Percentiles rank a stretch among this genome's conserved stretches.
Conservation (phyloP, 2,329 filamentous ascomycete species). For the Grosmannia penicillata region DNA sequence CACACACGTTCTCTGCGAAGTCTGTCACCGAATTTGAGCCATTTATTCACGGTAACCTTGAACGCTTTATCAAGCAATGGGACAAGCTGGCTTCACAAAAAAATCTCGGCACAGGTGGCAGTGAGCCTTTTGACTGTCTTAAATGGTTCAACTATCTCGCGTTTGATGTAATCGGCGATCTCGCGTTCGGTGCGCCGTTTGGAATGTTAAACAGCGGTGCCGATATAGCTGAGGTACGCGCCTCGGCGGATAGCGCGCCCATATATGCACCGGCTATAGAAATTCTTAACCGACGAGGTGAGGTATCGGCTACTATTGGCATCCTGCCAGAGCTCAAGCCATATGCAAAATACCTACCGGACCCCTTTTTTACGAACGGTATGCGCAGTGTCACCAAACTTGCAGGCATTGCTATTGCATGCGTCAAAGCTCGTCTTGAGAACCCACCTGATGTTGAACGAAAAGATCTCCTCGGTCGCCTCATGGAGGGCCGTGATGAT, state of each 20-base stretch:
- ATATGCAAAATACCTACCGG: conserved; percentile 66
- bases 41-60: conserved; percentile 70
- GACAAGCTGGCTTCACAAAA: conserved; percentile 43
- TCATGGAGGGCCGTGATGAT: conserved; percentile 79
- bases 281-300: conserved; percentile 75
- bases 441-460: conserved; percentile 51
- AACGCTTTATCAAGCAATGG: conserved; percentile 59
- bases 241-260: conserved; percentile 40
- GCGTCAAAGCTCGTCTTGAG: conserved; percentile 60
- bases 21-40: conserved; percentile 74
- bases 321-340: conserved; percentile 61
- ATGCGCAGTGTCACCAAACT: conserved; percentile 63
- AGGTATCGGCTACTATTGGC: conserved; percentile 70
- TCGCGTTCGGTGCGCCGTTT: conserved; percentile 64
- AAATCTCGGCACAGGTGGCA: conserved; percentile 28
- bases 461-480: conserved; percentile 63
- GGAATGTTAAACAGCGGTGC: conserved; percentile 67
- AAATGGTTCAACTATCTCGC: conserved; percentile 64
- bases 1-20: conserved; percentile 76
- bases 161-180: conserved; percentile 36
- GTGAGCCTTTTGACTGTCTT: conserved; percentile 55
- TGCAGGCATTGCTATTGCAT: conserved; percentile 74
- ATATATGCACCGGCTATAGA: conserved; percentile 68
- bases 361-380: conserved; percentile 67
- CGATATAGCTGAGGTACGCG: conserved; percentile 62